Percentiles rank a stretch among this genome's conserved stretches.
Conservation (phyloP, 495 filamentous ascomycete genomes). For the Beverwykella pulmonaria region DNA sequence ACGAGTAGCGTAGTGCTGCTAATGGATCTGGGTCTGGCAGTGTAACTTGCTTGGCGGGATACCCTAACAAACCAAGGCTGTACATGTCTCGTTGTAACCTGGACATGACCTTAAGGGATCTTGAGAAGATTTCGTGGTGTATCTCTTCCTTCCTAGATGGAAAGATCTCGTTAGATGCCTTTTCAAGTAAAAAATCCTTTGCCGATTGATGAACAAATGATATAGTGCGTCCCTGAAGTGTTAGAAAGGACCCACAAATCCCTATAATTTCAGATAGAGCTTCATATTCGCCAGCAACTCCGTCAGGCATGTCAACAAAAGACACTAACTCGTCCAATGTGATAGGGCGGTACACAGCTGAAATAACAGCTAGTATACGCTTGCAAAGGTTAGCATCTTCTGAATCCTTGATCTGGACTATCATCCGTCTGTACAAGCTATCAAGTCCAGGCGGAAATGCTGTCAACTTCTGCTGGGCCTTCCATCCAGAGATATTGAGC, state of each 20-base stretch:
- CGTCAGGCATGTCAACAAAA: constrained; percentile 28
- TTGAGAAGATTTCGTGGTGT: background rate
- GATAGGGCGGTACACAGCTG: constrained; percentile 41
- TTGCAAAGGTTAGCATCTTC: constrained; percentile 2
- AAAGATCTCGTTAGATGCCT: background rate
- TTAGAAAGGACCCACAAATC: constrained; percentile 6
- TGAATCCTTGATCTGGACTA: background rate
- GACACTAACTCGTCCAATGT: constrained; percentile 38
- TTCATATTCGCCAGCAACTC: constrained; percentile 13
- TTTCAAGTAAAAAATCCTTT: constrained; percentile 1
- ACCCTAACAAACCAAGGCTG: too few species aligned
- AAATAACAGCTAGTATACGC: constrained; percentile 36
- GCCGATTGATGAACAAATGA: constrained; percentile 1
- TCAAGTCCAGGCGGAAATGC: too few species aligned
- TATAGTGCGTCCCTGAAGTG: constrained; percentile 8
- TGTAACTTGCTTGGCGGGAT: too few species aligned
- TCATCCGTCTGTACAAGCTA: too few species aligned
- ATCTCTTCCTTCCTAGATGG: background rate
- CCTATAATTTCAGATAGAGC: constrained; percentile 15
- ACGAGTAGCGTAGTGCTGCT: too few species aligned
- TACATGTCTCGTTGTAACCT: too few species aligned
- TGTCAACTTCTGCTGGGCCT: too few species aligned
- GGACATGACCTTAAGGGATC: too few species aligned
- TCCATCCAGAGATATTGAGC: too few species aligned
- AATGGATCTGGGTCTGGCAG: too few species aligned